phyloP scores from a whole-genome alignment of 306 rosid species.

The Malus sylvestris region DNA sequence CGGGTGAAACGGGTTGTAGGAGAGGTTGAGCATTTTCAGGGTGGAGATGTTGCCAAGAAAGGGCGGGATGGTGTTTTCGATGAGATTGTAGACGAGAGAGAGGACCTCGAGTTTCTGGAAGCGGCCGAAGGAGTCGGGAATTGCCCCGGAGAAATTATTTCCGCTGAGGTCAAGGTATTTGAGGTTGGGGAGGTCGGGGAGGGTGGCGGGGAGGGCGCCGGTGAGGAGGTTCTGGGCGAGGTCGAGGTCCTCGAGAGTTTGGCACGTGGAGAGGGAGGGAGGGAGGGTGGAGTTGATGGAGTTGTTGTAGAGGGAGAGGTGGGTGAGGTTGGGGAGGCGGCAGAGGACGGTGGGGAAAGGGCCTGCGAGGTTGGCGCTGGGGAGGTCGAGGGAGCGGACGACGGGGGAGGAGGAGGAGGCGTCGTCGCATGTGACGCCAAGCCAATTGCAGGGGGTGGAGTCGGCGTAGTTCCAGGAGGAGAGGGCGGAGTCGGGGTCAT shows the following conservation, averaged over 20 bases:
- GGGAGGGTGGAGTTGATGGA: conserved; percentile 64
- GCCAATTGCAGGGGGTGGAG: conserved; percentile 62
- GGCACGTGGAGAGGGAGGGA: conserved; percentile 36
- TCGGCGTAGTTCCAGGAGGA: conserved; percentile 52
- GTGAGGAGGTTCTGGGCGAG: conserved; percentile 78
- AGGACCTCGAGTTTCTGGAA: conserved; percentile 60
- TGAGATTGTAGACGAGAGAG: conserved; percentile 56
- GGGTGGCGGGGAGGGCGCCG: conserved; percentile 50
- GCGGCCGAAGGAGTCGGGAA: conserved; percentile 45
- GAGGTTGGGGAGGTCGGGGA: conserved; percentile 46
- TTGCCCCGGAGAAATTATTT: conserved; percentile 71
- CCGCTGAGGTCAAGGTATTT: conserved; percentile 60
- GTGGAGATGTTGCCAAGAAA: conserved; percentile 50
- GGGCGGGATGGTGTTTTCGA: conserved; percentile 48
- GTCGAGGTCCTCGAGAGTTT: conserved; percentile 48
- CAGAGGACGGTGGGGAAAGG: conserved; percentile 58
- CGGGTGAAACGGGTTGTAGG: conserved; percentile 64
- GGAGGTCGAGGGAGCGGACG: conserved; percentile 48
- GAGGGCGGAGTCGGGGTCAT: conserved; percentile 43
- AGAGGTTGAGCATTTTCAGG: conserved; percentile 64
- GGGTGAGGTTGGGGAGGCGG: conserved; percentile 42
- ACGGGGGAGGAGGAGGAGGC: conserved; percentile 15
- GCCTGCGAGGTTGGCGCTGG: conserved; percentile 47
- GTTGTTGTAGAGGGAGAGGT: conserved; percentile 54
- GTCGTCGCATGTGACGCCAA: conserved; percentile 44